Percentiles rank a stretch among this genome's conserved stretches.
Conservation (phyloP, 257 asterid genomes). For the Lavandula angustifolia region DNA sequence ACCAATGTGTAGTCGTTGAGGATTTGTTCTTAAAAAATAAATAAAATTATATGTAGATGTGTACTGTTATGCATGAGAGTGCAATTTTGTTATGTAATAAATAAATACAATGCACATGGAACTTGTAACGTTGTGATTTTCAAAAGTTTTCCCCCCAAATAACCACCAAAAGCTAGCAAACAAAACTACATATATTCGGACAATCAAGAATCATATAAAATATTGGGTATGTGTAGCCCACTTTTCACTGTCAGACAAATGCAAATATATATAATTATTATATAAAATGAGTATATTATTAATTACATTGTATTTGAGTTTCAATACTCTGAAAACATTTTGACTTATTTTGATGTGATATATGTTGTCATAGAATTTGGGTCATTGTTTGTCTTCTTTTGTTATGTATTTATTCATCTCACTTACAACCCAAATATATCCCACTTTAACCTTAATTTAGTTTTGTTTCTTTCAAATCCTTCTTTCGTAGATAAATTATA, state of each 20-base stretch:
- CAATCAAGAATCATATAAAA: conserved; percentile 25
- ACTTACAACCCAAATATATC: conserved; percentile 42
- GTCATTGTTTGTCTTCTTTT: conserved; percentile 46
- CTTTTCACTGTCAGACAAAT: conserved; percentile 28
- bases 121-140: conserved; percentile 37
- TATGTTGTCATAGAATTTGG: conserved; percentile 41
- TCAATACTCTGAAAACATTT: conserved; percentile 35
- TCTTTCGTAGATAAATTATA: too few species aligned
- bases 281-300: not conserved
- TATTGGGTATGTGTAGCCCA: conserved; percentile 26
- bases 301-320: conserved; percentile 32
- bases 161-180: conserved; percentile 60
- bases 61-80: conserved; percentile 38
- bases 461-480: too few species aligned
- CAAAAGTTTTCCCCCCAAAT: conserved; percentile 31
- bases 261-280: not conserved
- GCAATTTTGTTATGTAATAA: conserved; percentile 20
- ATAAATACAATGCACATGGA: conserved; percentile 34
- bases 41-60: not conserved
- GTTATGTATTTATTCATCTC: conserved; percentile 42
- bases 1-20: too few species aligned
- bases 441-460: conserved; percentile 27
- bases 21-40: too few species aligned
- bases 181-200: conserved; percentile 43
- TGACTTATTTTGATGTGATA: conserved; percentile 35